Base-by-base conservation (phyloP, 2,329 filamentous ascomycete genomes). In the Boeremia lycopersici region DNA sequence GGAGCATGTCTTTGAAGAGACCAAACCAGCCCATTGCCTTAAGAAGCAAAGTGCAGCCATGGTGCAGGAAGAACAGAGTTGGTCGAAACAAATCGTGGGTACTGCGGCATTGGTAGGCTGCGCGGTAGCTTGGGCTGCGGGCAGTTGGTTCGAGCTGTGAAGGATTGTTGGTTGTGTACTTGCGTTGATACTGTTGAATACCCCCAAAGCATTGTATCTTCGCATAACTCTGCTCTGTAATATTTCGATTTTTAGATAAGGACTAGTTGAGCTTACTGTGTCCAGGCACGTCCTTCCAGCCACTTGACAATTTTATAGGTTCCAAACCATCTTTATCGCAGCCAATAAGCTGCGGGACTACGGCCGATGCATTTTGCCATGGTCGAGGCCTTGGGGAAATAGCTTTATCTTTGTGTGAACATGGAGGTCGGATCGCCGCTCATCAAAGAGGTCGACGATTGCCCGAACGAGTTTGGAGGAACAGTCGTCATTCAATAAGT, bases 51-150 rank as follows among this genome's bases (percentile, higher is more conserved):
- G 71, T 4, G 70, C 73, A 23, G 61, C 68, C 11, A 74, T 70
- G 56, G 70, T 78, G 4, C 64, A 71, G 31, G 68, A 64, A 19
- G 71, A 76, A 36, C 65, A 71, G 17, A 66, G 69, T 3, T 78
- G 76, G 74, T 51, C 67, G 7, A 79, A 77, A 55, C 74, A 78
- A 54, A 58, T 68, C 12, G 63, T 75, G 25, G 77, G 77, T 17
- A 71, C 72, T 25, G 71, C 69, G 7, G 74, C 76, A 0, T 56
- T 79, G 44, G 51, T 73, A 6, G 77, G 73, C 4, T 73, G 76
- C 57, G 72, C 71, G 11, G 73, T 71, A 6, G 63, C 74, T 4
- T 79, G 77, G 77, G 59, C 71, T 11, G 75, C 68, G 31, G 76
- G 73, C 6, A 76, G 73, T 26, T 76, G 67, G 69, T 53, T 77